These are phyloP conservation scores for Mrakia blollopis DNA, from an alignment of 768 basidiomycete species.

Conservation along the genomic window DNA sequence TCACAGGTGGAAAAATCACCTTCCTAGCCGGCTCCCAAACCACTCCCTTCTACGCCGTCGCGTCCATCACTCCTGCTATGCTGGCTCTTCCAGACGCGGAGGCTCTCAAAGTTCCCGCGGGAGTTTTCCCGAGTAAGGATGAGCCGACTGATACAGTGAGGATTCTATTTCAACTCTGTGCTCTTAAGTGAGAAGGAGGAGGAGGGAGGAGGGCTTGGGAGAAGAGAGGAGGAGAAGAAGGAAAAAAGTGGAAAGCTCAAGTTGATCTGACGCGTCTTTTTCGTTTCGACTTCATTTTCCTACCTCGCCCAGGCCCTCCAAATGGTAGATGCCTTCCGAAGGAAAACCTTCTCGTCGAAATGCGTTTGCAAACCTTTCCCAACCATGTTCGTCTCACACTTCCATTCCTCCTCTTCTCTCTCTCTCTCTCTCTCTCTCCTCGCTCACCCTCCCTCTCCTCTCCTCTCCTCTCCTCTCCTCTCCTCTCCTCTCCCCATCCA, in stretches of 20 bases:
- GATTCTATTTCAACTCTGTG: too few species aligned
- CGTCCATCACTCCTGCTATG: conserved; percentile 7
- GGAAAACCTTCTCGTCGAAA: background rate
- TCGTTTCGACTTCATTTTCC: background rate
- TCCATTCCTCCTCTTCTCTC: background rate
- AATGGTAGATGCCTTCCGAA: conserved; percentile 11
- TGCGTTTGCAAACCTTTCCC: conserved; percentile 3
- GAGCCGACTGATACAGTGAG: background rate
- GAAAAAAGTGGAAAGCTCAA: too few species aligned
- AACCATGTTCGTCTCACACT: conserved; percentile 7
- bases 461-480: background rate
- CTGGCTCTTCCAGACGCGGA: conserved; percentile 15
- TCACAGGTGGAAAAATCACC: conserved; percentile 14
- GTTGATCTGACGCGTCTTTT: background rate
- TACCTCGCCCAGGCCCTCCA: background rate
- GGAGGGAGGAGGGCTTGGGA: too few species aligned
- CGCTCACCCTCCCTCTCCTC: background rate
- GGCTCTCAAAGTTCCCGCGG: conserved; percentile 16
- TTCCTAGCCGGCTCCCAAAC: conserved; percentile 17
- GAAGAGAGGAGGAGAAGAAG: too few species aligned
- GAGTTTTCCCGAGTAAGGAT: conserved; percentile 6
- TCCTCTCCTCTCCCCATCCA: background rate
- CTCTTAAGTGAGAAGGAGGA: too few species aligned
- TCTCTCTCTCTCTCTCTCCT: background rate
- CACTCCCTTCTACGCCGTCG: conserved; percentile 18